A percentile compares a stretch with the other conserved stretches of the same genome.
Conservation (phyloP, 2,329 filamentous ascomycete genomes). For the Dactylellina parvicollis region DNA sequence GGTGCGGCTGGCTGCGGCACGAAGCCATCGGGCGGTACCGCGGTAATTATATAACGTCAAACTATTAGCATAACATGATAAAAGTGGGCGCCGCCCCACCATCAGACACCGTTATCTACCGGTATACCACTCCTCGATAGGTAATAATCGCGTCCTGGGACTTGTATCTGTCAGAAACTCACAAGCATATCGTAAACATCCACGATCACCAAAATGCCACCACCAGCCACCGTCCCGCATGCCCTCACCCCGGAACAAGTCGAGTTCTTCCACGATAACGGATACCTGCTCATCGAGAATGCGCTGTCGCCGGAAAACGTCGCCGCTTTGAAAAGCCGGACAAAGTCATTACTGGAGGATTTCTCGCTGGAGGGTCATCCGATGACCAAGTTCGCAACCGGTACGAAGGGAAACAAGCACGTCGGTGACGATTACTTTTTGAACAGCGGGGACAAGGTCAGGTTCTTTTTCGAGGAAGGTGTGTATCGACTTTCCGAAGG, state of each 20-base stretch:
- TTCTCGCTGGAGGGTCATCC: constrained; percentile 87
- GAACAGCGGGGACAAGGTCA: constrained; percentile 85
- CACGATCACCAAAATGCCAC: no score
- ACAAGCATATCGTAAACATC: neutral
- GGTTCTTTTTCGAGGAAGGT: constrained; percentile 94
- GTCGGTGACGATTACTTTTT: constrained; percentile 97
- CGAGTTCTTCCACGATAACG: constrained; percentile 78
- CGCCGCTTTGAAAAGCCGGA: constrained; percentile 75
- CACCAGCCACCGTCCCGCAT: constrained; percentile 22
- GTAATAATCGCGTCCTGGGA: neutral
- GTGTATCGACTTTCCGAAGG: constrained; percentile 27
- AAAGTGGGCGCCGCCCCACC: neutral
- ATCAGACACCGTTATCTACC: no score
- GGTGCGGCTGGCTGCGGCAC: constrained; percentile 15
- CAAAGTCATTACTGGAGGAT: constrained; percentile 74
- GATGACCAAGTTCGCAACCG: constrained; percentile 92
- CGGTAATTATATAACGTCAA: neutral
- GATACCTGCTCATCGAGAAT: constrained; percentile 86
- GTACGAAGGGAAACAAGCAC: constrained; percentile 72
- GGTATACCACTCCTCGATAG: neutral
- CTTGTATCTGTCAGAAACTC: no score
- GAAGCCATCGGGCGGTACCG: constrained; percentile 2
- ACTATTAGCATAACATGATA: neutral
- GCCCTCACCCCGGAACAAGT: constrained; percentile 79
- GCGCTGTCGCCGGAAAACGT: constrained; percentile 76